A percentile compares a stretch with the other conserved stretches of the same genome.
phyloP scores from a whole-genome alignment of 495 filamentous ascomycete genomes.

The Monascus purpureus region DNA sequence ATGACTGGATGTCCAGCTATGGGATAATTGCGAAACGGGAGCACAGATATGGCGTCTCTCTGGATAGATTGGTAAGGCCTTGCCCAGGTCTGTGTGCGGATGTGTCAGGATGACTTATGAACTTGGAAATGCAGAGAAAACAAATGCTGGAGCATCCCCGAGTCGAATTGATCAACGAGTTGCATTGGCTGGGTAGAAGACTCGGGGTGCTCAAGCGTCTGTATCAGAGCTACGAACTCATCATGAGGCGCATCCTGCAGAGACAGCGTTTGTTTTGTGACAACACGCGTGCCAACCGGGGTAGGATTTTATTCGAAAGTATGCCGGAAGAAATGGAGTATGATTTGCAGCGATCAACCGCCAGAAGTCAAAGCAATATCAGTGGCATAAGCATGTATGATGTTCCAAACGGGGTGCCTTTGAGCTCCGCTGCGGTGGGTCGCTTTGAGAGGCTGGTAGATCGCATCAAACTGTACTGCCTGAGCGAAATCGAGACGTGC shows the following conservation, averaged over 20 bases:
- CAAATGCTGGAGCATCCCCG: constrained; percentile 46
- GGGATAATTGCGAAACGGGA: constrained; percentile 45
- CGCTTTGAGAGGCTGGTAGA: constrained; percentile 68
- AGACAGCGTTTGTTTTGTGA: constrained; percentile 30
- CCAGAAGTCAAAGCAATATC: constrained; percentile 14
- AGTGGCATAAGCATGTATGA: constrained; percentile 10
- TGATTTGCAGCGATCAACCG: constrained; percentile 16
- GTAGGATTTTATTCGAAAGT: constrained; percentile 9
- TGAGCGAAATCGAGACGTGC: constrained; percentile 70
- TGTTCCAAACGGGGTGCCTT: constrained; percentile 35
- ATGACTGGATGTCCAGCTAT: constrained; percentile 68
- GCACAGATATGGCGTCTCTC: constrained; percentile 42
- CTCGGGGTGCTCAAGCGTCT: constrained; percentile 57
- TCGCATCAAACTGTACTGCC: constrained; percentile 61
- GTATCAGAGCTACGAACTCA: constrained; percentile 65
- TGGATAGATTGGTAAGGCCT: constrained; percentile 43
- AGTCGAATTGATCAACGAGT: constrained; percentile 50
- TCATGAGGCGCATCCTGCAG: constrained; percentile 60
- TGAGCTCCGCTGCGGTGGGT: constrained; percentile 51
- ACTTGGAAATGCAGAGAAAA: constrained; percentile 21
- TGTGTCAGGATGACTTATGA: constrained; percentile 1
- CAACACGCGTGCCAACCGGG: constrained; percentile 13
- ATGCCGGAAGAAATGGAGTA: constrained; percentile 17
- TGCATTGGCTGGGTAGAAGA: constrained; percentile 58
- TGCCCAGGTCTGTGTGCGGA: too few species aligned